Base-by-base conservation (phyloP, 352 stramenopile species). In the Globisporangium splendens region DNA sequence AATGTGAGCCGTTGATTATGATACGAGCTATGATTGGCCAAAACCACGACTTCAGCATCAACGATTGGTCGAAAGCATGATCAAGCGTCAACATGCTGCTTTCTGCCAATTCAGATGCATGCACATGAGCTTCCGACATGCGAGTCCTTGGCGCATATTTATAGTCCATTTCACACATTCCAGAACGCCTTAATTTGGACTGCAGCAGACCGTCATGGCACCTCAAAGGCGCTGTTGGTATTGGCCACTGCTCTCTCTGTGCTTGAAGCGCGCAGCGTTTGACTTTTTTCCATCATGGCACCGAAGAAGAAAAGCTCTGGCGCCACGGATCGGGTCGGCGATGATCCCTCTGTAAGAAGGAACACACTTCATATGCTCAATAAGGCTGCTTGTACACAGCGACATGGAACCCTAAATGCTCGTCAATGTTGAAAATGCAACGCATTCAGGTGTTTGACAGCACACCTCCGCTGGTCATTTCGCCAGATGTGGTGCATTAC, bases 401-500 rank as follows among this genome's bases (percentile, higher is more conserved):
- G 24, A 31, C 24, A 31, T 31, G 24, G 24, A 31, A 5, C 2
- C n/a, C 24, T 31, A 31, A 31, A 31, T 31, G 24, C 24, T 31
- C 24, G 5, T 31, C 5, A 31, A 31, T 31, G 24, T 31, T 31
- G 24, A 5, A 5, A 2, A 2, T 31, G 24, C 5, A 31, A 31
- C 24, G 24, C 5, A 5, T 54, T 21, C n/a, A 79, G 68, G 47
- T 69, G 43, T 52, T 76, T 14, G 70, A 79, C 24, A 73, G n/a
- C 35, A 52, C 65, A 43, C 70, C 69, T 0, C 73, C 73, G 17
- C 67, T 83, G 21, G 54, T 72, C 13, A 65, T 79, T 11, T 63
- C 75, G 33, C 60, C 60, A 10, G 71, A 79, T 1, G 60, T 73
- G 10, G 56, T 71, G 0, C 69, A 78, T 56, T 81, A 76, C 59